A percentile compares a stretch with the other conserved stretches of the same genome.
phyloP scores from a whole-genome alignment of 1,139 yeast species.

The Geotrichum bryndzae region DNA sequence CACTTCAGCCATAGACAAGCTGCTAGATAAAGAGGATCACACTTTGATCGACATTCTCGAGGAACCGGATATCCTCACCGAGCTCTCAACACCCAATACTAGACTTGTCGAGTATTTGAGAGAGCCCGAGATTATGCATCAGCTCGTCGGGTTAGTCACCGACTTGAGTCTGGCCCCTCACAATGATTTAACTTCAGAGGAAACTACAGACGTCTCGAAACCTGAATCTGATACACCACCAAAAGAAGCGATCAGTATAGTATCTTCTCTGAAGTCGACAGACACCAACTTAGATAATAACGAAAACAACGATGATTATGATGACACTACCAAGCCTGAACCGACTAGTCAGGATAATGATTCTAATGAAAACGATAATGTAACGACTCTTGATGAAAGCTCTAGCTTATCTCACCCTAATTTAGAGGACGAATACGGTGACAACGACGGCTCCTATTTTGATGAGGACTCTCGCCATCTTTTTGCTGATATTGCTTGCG shows the following conservation, averaged over 20 bases:
- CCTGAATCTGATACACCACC: background rate
- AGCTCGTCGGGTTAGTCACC: conserved; percentile 63
- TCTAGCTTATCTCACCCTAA: conserved; percentile 20
- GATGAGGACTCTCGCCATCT: conserved; percentile 43
- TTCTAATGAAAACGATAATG: conserved; percentile 11
- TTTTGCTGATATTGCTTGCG: conserved; percentile 84
- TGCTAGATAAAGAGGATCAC: conserved; percentile 54
- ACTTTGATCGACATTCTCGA: conserved; percentile 66
- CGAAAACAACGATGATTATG: conserved; percentile 14
- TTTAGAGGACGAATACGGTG: conserved; percentile 16
- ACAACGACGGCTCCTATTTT: conserved; percentile 21
- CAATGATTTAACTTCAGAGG: background rate
- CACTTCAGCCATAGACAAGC: conserved; percentile 64
- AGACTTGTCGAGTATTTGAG: conserved; percentile 74
- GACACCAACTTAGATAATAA: conserved; percentile 30
- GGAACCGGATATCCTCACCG: conserved; percentile 81
- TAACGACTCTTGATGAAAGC: conserved; percentile 16
- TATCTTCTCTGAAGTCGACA: conserved; percentile 5
- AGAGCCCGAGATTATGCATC: conserved; percentile 60
- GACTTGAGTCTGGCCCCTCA: conserved; percentile 24
- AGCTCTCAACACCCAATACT: conserved; percentile 74
- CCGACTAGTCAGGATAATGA: conserved; percentile 8
- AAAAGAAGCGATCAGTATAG: background rate
- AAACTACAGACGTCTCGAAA: background rate
- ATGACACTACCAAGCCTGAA: conserved; percentile 6